Conservation (phyloP, 306 rosid genomes). For the Lablab purpureus region DNA sequence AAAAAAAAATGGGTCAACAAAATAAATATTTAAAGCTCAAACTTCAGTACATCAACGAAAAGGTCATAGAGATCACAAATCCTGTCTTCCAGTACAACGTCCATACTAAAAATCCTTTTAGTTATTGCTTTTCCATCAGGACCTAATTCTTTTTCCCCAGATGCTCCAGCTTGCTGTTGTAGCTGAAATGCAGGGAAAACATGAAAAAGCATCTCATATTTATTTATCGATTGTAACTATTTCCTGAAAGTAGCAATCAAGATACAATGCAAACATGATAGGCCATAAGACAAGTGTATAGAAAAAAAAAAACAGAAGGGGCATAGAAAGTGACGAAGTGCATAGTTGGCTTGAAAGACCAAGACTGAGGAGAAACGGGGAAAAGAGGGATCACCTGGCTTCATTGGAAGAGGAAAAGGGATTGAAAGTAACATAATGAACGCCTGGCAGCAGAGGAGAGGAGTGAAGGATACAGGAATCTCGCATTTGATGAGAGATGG, state of each 20-base stretch:
- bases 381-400: no score
- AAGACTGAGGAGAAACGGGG: no score
- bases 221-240: neutral
- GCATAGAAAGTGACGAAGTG: neutral
- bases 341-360: neutral
- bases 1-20: conserved; percentile 12
- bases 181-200: conserved; percentile 60
- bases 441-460: no score
- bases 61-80: conserved; percentile 98
- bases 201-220: conserved; percentile 33
- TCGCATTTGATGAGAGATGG: neutral
- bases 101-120: conserved; percentile 74
- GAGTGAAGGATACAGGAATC: no score
- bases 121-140: conserved; percentile 68
- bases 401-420: no score
- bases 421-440: no score
- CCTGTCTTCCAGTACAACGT: conserved; percentile 84
- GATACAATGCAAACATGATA: conserved; percentile 24
- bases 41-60: conserved; percentile 82
- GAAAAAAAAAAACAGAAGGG: no score
- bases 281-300: no score
- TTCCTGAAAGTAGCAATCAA: neutral
- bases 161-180: conserved; percentile 68
- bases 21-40: conserved; percentile 39
- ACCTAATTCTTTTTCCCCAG: conserved; percentile 68